Base-by-base conservation (phyloP, 192 early-diverging fungal genomes). In the Linnemannia exigua region DNA sequence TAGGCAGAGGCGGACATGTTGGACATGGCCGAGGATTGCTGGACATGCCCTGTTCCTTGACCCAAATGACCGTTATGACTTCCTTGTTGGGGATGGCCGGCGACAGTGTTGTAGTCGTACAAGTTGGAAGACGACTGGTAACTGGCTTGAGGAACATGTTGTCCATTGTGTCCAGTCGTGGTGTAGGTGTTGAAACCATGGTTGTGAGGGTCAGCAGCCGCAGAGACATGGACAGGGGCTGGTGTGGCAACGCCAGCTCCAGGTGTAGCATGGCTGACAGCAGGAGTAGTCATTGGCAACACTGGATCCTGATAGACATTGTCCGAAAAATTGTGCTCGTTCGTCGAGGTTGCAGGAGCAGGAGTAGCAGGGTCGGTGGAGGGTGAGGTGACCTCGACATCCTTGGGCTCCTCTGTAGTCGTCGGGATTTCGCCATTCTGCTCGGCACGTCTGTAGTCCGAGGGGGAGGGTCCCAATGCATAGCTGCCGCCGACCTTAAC, bases 401-500 rank as follows among this genome's bases (percentile, higher is more conserved):
- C 74, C 63, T 80, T 86, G 37, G 83, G 73, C 36, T 79, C 77
- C 15, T 79, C 82, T 14, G 70, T 48, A 31, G 58, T 28, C 16
- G 47, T 46, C 5, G 77, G 72, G 3, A 41, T 44, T 16, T 79
- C 77, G 15, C 50, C 33, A 19, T 48, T 44, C 48, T 77, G 44
- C 50, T 84, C 76, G 12, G 82, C 82, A 41, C 73, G 77, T 20
- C 78, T 68, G 58, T 86, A 80, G 52, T 77, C 51, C 1, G 84
- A 86, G 17, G 84, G 84, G 8, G 84, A 86, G n/a, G 82, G 82
- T 47, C 70, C 84, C 11, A 86, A 44, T 20, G 61, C 52, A 44
- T 80, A 80, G 31, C 63, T 35, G 28, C 84, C 84, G 15, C 84
- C 84, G n/a, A 80, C 70, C 77, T 86, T 76, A 31, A 86, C 78